phyloP scores from a whole-genome alignment of 768 basidiomycete genomes.

The Calocera viscosa region DNA sequence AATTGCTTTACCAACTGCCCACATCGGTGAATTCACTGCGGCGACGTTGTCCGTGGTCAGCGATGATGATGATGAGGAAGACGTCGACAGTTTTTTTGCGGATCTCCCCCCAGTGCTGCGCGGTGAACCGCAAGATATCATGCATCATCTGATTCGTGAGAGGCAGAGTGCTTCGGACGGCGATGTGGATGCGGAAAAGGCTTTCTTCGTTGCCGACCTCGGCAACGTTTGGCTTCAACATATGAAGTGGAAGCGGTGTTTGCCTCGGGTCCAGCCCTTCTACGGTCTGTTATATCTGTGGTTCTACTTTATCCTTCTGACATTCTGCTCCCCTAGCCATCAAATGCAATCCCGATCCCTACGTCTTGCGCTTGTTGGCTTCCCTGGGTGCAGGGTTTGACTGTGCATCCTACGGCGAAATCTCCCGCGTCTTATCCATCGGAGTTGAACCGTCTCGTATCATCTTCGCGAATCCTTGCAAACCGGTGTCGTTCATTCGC shows the following conservation, averaged over 20 bases:
- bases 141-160: background rate
- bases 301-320: background rate
- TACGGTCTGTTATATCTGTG: constrained; percentile 53
- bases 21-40: background rate
- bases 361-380: constrained; percentile 79
- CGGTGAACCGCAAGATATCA: background rate
- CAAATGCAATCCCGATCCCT: constrained; percentile 97
- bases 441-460: constrained; percentile 68
- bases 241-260: constrained; percentile 59
- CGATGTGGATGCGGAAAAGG: constrained; percentile 63
- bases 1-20: background rate
- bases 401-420: constrained; percentile 92
- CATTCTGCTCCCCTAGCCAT: constrained; percentile 46
- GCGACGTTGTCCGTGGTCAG: background rate
- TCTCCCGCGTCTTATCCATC: constrained; percentile 60
- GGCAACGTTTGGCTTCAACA: constrained; percentile 76
- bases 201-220: constrained; percentile 94
- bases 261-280: constrained; percentile 84
- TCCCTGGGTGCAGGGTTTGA: constrained; percentile 90
- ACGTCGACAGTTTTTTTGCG: constrained; percentile 1
- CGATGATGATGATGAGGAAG: background rate
- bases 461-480: constrained; percentile 99
- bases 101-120: background rate
- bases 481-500: constrained; percentile 85
- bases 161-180: constrained; percentile 6